A percentile compares a stretch with the other conserved stretches of the same genome.
phyloP scores from a whole-genome alignment of 805 yeast species.

The Ascoidea tarda region DNA sequence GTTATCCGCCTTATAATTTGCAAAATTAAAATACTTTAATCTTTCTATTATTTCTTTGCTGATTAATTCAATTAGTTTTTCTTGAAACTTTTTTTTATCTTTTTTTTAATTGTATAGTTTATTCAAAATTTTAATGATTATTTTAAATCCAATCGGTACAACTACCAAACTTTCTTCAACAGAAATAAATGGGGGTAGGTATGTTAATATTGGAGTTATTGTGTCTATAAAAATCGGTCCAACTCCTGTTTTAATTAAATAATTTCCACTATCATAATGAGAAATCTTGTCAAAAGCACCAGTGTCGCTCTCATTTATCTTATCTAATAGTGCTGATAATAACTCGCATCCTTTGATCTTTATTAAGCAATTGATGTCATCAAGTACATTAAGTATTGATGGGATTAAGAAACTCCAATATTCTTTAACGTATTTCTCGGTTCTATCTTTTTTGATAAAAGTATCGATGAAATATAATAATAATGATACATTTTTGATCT shows the following conservation, averaged over 20 bases:
- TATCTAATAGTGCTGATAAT: not conserved
- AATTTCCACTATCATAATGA: not conserved
- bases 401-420: not conserved
- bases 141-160: not conserved
- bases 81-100: too few species aligned
- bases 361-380: not conserved
- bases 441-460: too few species aligned
- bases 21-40: too few species aligned
- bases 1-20: not conserved
- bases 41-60: not conserved
- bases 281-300: not conserved
- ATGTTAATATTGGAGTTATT: not conserved
- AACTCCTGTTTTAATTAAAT: not conserved
- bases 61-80: not conserved
- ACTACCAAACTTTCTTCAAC: not conserved
- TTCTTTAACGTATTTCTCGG: not conserved
- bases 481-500: not conserved
- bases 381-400: not conserved
- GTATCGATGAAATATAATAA: too few species aligned
- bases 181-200: not conserved
- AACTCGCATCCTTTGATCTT: not conserved
- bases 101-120: too few species aligned
- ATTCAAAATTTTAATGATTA: not conserved
- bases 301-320: not conserved
- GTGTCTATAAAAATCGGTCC: not conserved